Evolutionary conservation across 176 grass and related monocot species (phyloP), one percentile per base, ranked within the genome.

Genomic region (Tillandsia leiboldiana): DNA sequence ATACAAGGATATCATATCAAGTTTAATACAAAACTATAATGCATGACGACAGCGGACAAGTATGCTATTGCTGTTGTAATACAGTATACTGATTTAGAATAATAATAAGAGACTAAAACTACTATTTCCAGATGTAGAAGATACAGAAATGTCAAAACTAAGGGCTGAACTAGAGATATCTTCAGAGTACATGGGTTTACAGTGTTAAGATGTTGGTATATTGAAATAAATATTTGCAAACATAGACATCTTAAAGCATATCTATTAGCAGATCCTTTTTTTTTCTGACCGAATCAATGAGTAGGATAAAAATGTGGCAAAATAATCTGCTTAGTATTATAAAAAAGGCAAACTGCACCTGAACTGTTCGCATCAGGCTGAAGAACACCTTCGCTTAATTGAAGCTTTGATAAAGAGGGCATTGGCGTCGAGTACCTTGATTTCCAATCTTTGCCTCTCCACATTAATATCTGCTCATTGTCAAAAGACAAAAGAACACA

Each of bases 401-500:
- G n/a, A 83, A 72, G 23, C 66, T 83, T 87, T 29, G 79, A 78
- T 72, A 79, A 59, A 12, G 81, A 80, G 51, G 52, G 71, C 59
- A 87, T 78, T 15, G 81, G 86, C 22, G 76, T 79, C 1, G 15
- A 48, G 78, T 97, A 93, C 68, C 79, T 86, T 49, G 94, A 92
- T 69, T 92, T 97, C 94, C 89, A 92, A 69, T 87, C 79, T 74
- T 83, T 86, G 71, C 94, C 86, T 90, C 89, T 90, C 77, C 75
- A 92, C 63, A 93, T 86, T 68, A 93, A 27, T 97, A 97, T 84
- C 63, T 97, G 84, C 11, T 90, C 94, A 50, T 92, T 72, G 51
- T 92, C 89, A 86, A 97, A 97, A 29, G 89, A 97, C 69, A 97
- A 83, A 59, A 97, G 77, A 52, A 97, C 74, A 72, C 94, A 92